Percentiles rank a stretch among this genome's conserved stretches.
These are phyloP conservation scores for Diospyros lotus DNA, from an alignment of 148 eudicot genomes.

Conservation along the genomic window DNA sequence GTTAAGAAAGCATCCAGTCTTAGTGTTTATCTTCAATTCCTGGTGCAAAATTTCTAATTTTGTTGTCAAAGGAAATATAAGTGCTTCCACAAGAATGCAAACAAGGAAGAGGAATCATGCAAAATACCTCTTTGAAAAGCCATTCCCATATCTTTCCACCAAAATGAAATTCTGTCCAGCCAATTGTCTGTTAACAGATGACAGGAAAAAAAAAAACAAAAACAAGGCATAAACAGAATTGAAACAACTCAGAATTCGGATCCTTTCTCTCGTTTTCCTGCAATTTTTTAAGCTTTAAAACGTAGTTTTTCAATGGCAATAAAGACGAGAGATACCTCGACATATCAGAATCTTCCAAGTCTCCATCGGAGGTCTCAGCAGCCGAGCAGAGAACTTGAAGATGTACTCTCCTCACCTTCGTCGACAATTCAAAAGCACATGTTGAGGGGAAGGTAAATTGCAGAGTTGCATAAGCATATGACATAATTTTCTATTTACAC, in stretches of 20 bases:
- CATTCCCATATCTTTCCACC: slow-evolving; percentile 71
- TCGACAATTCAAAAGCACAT: slow-evolving; percentile 8
- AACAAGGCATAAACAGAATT: neutral
- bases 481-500: neutral
- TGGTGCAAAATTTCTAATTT: neutral
- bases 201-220: slow-evolving; percentile 6
- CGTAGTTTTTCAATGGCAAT: neutral
- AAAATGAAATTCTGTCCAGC: slow-evolving; percentile 37
- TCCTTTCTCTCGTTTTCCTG: neutral
- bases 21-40: neutral
- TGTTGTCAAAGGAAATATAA: neutral
- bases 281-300: neutral
- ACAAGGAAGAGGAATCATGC: slow-evolving; percentile 8
- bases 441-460: slow-evolving; percentile 8
- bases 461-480: slow-evolving; percentile 5
- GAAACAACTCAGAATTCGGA: neutral
- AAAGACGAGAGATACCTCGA: slow-evolving; percentile 8
- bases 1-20: too few relatives aligned
- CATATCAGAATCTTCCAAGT: slow-evolving; percentile 1
- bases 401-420: neutral
- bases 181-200: slow-evolving; percentile 29
- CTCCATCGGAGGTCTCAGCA: slow-evolving; percentile 1
- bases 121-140: slow-evolving; percentile 66
- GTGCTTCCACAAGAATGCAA: neutral
- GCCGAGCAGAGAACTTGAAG: slow-evolving; percentile 19